Conservation (phyloP, 202 grass and related monocot genomes). For the Hordeum pubiflorum region DNA sequence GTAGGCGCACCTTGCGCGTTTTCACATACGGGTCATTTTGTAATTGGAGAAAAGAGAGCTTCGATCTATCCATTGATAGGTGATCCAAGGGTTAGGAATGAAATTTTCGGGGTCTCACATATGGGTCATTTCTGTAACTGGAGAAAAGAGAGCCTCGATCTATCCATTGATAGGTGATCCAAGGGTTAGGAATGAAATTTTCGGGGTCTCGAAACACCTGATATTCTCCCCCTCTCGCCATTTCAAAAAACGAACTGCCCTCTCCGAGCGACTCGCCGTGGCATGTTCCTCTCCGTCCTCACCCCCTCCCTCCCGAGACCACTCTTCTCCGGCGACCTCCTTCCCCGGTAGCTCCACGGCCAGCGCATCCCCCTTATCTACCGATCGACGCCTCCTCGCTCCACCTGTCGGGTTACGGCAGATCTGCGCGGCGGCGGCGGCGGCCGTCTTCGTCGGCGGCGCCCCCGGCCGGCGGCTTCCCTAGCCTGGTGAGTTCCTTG, state of each 20-base stretch:
- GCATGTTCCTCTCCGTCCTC: not conserved
- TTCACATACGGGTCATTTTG: not conserved
- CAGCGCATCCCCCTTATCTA: not conserved
- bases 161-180: not conserved
- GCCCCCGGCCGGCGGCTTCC: not conserved
- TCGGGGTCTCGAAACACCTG: not conserved
- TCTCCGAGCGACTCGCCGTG: not conserved
- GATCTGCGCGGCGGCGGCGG: slow-evolving; percentile 12
- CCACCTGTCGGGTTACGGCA: not conserved
- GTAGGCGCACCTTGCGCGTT: not conserved
- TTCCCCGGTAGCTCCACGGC: not conserved
- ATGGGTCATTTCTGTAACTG: not conserved
- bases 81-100: not conserved
- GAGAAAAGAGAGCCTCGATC: not conserved
- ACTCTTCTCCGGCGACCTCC: not conserved
- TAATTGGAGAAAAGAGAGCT: not conserved
- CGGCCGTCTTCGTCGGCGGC: slow-evolving; percentile 4
- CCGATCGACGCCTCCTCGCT: not conserved
- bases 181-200: not conserved
- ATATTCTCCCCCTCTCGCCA: slow-evolving; percentile 1
- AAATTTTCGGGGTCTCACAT: not conserved
- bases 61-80: not conserved
- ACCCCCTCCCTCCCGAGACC: not conserved
- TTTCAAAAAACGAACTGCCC: slow-evolving; percentile 17
- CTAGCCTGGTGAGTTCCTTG: not conserved